Percentiles rank a stretch among this genome's conserved stretches.
Conservation (phyloP, 352 stramenopile species). For the Pythium chondricola region DNA sequence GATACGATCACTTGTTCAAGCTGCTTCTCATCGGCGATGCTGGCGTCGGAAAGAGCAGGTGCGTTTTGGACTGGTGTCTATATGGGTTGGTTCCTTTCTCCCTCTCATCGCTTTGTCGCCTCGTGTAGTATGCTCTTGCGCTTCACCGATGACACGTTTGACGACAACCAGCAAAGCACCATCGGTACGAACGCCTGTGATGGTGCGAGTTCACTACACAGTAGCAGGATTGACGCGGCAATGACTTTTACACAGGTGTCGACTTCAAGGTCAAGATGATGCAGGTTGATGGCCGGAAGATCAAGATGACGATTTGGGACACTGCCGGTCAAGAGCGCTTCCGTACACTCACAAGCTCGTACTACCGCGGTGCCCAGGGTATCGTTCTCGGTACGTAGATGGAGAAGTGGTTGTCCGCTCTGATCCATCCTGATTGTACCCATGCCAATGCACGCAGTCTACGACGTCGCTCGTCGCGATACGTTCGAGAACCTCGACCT, state of each 20-base stretch:
- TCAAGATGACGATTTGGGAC: slow-evolving; percentile 99
- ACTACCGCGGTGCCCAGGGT: slow-evolving; percentile 96
- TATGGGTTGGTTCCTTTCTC: too few species aligned
- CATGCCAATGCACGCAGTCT: slow-evolving; percentile 54
- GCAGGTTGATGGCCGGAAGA: slow-evolving; percentile 92
- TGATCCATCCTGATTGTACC: slow-evolving; percentile 1
- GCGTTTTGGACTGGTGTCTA: too few species aligned
- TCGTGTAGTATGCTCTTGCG: slow-evolving; percentile 91
- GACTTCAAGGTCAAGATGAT: slow-evolving; percentile 99
- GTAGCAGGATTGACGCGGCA: neutral
- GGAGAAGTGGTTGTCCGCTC: neutral
- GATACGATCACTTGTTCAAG: slow-evolving; percentile 98
- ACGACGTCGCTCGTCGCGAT: slow-evolving; percentile 94
- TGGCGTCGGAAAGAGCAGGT: slow-evolving; percentile 96
- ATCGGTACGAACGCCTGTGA: slow-evolving; percentile 72
- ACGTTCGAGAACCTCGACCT: slow-evolving; percentile 97
- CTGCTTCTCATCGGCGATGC: slow-evolving; percentile 97
- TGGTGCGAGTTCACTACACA: neutral
- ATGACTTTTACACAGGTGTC: slow-evolving; percentile 41
- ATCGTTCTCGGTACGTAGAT: slow-evolving; percentile 89
- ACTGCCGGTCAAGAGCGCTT: slow-evolving; percentile 98
- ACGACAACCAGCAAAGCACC: slow-evolving; percentile 96
- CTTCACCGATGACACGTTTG: slow-evolving; percentile 98
- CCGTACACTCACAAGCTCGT: slow-evolving; percentile 95
- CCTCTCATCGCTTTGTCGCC: neutral